Percentiles rank a stretch among this genome's conserved stretches.
These are phyloP conservation scores for Dillenia suffruticosa DNA, from an alignment of 164 flowering plant species.

Conservation along the genomic window DNA sequence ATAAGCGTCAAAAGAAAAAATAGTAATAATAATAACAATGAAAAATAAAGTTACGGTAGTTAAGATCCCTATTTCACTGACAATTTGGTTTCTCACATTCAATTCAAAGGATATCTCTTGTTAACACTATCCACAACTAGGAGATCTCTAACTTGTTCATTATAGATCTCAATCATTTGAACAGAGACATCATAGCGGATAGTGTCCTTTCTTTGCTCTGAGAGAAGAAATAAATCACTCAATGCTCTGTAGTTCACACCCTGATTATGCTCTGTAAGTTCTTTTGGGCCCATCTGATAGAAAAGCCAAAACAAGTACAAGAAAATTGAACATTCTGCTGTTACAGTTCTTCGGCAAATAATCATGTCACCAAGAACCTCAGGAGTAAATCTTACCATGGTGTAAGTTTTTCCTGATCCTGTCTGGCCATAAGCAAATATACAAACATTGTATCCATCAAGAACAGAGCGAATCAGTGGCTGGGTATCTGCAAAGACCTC, in stretches of 20 bases:
- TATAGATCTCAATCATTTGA: conserved; percentile 98
- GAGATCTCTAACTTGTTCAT: conserved; percentile 98
- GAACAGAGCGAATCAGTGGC: conserved; percentile 91
- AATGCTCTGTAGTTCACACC: conserved; percentile 96
- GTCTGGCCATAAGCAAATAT: conserved; percentile 99
- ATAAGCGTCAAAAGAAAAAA: background rate
- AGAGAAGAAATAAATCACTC: conserved; percentile 73
- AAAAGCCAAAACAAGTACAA: conserved; percentile 11
- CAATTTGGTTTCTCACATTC: too few species aligned
- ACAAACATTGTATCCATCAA: conserved; percentile 98
- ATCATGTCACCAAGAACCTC: background rate
- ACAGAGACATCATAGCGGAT: conserved; percentile 82
- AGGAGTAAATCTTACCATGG: conserved; percentile 62
- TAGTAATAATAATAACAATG: background rate
- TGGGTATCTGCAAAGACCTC: conserved; percentile 93
- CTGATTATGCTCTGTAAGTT: conserved; percentile 74
- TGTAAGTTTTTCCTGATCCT: conserved; percentile 94
- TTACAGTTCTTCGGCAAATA: background rate
- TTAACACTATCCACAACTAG: conserved; percentile 75
- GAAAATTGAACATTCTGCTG: background rate
- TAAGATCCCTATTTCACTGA: too few species aligned
- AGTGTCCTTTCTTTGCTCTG: conserved; percentile 80
- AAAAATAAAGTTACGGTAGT: background rate
- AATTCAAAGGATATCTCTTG: conserved; percentile 85
- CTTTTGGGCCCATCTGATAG: conserved; percentile 80